Conservation (phyloP, 768 basidiomycete genomes). For the Clitopilus passeckerianus region DNA sequence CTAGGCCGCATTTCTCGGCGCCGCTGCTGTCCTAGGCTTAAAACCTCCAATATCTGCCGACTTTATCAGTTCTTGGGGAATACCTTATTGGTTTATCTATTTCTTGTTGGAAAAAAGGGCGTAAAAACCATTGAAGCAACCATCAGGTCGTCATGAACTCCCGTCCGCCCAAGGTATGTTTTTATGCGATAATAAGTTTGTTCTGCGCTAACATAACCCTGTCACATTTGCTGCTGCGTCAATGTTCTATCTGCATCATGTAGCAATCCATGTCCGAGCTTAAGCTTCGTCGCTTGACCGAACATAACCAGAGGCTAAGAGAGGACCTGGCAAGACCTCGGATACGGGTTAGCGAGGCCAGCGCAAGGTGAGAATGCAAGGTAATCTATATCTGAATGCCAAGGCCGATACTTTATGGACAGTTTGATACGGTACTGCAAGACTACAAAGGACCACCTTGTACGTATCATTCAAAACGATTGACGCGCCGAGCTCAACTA, state of each 20-base stretch:
- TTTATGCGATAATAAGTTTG: conserved; percentile 6
- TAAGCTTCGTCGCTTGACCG: conserved; percentile 87
- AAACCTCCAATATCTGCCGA: neutral
- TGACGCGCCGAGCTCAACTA: conserved; percentile 4
- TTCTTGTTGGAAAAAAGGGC: conserved; percentile 14
- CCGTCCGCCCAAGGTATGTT: conserved; percentile 61
- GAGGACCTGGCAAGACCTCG: conserved; percentile 90
- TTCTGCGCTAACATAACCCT: neutral
- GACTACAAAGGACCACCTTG: conserved; percentile 85
- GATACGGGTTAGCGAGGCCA: conserved; percentile 88
- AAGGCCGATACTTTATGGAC: conserved; percentile 7
- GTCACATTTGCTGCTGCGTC: conserved; percentile 6
- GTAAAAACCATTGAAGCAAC: conserved; percentile 13
- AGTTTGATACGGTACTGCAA: conserved; percentile 95
- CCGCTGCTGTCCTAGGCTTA: neutral
- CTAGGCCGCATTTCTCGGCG: neutral
- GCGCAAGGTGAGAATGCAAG: conserved; percentile 57
- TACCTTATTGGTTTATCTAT: conserved; percentile 6
- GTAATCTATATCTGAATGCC: neutral
- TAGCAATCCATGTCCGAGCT: conserved; percentile 96
- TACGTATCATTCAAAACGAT: conserved; percentile 32
- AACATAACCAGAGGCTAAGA: conserved; percentile 87
- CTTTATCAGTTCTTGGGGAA: neutral
- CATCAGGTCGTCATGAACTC: conserved; percentile 48
- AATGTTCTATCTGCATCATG: neutral